phyloP scores from a whole-genome alignment of 208 protist genomes.

The Naegleria lovaniensis region DNA sequence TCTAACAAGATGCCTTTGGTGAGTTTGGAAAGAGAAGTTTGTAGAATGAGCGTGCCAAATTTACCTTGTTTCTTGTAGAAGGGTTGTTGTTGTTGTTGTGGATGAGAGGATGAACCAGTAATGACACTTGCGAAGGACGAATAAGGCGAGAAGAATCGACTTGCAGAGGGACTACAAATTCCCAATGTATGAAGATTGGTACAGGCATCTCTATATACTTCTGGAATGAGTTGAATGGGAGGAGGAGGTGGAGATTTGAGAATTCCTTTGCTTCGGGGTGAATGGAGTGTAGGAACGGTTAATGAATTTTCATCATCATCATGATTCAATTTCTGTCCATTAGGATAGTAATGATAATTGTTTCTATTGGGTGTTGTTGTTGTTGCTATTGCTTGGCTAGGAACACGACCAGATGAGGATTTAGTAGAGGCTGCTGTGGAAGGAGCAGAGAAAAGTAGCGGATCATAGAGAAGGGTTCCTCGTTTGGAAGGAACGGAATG shows the following conservation, averaged over 20 bases:
- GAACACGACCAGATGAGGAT: neutral
- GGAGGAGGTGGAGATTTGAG: neutral
- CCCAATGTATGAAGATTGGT: neutral
- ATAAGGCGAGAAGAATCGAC: neutral
- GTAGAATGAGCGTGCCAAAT: neutral
- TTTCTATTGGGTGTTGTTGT: no score
- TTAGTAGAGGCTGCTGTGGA: neutral
- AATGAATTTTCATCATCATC: no score
- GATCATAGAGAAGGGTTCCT: neutral
- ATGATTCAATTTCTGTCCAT: no score
- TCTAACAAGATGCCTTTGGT: neutral
- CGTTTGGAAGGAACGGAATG: neutral
- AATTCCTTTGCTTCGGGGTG: neutral
- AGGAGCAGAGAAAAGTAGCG: neutral
- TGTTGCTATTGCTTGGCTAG: no score
- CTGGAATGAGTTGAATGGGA: neutral
- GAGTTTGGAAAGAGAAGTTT: neutral
- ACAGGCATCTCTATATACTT: neutral
- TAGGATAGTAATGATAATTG: no score
- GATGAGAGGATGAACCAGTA: no score
- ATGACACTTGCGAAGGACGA: no score
- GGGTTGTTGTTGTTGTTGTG: neutral
- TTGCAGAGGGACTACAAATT: neutral
- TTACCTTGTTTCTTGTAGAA: conserved; percentile 2
- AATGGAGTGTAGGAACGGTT: neutral